phyloP scores from a whole-genome alignment of 352 stramenopile genomes.

The Lagenidium giganteum region DNA sequence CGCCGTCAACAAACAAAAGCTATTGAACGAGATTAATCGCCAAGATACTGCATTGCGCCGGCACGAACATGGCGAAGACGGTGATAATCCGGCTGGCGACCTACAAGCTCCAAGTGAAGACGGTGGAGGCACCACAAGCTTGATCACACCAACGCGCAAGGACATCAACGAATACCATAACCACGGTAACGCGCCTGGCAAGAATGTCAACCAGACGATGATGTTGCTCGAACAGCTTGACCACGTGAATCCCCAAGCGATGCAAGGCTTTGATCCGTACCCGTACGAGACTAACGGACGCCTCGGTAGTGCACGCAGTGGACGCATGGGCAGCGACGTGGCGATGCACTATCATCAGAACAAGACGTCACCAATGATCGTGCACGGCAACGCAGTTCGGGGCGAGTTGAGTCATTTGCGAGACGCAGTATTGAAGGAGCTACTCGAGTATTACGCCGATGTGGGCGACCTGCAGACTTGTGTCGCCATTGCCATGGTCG shows the following conservation, averaged over 20 bases:
- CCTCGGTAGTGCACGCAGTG: constrained; percentile 6
- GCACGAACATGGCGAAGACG: no score
- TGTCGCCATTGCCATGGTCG: constrained; percentile 56
- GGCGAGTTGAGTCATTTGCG: constrained; percentile 56
- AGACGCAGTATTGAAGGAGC: constrained; percentile 59
- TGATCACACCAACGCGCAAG: neutral
- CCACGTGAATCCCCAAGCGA: constrained; percentile 68
- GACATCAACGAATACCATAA: constrained; percentile 23
- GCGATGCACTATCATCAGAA: no score
- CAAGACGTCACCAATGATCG: constrained; percentile 50
- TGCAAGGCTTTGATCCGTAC: constrained; percentile 72
- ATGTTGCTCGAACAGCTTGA: constrained; percentile 72
- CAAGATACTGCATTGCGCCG: no score
- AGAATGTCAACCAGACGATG: constrained; percentile 36
- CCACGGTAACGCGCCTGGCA: constrained; percentile 7
- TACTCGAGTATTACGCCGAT: constrained; percentile 76
- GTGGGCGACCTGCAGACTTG: constrained; percentile 75
- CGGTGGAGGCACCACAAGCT: constrained; percentile 1
- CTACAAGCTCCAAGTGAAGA: no score
- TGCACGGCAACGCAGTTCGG: constrained; percentile 56
- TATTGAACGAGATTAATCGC: no score
- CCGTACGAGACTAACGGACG: constrained; percentile 46
- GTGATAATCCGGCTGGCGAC: no score
- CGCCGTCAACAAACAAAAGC: no score
- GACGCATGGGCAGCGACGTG: neutral